phyloP scores from a whole-genome alignment of 768 basidiomycete genomes.

The Lactarius quietus region DNA sequence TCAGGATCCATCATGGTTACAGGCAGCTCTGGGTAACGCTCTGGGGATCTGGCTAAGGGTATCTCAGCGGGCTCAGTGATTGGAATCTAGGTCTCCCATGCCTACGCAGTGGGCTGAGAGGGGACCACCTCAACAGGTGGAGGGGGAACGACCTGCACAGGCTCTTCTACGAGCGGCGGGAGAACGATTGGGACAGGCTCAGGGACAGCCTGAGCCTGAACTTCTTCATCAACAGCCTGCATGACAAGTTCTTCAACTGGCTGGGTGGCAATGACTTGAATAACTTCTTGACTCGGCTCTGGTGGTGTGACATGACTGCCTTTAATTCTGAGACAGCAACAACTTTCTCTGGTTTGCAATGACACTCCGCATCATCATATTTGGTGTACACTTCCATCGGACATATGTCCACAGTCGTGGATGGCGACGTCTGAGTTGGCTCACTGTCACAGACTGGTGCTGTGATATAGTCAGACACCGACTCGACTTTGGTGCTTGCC shows the following conservation, averaged over 20 bases:
- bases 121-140: background rate
- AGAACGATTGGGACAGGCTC: background rate
- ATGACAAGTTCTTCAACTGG: slow-evolving; percentile 9
- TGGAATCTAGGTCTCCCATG: background rate
- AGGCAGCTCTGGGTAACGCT: slow-evolving; percentile 5
- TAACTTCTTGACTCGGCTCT: slow-evolving; percentile 34
- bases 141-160: background rate
- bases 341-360: slow-evolving; percentile 26
- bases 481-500: slow-evolving; percentile 27
- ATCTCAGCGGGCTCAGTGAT: background rate
- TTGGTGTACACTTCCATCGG: slow-evolving; percentile 43
- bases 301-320: slow-evolving; percentile 15
- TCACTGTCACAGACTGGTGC: slow-evolving; percentile 40
- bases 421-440: slow-evolving; percentile 46
- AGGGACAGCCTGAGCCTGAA: background rate
- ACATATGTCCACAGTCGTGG: slow-evolving; percentile 49
- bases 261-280: slow-evolving; percentile 24
- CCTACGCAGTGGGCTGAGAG: background rate
- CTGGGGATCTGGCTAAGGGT: background rate
- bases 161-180: background rate
- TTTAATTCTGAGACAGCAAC: slow-evolving; percentile 14
- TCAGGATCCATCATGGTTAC: background rate
- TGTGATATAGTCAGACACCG: slow-evolving; percentile 44
- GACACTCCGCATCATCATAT: slow-evolving; percentile 46
- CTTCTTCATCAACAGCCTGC: background rate